Conservation (phyloP, 148 eudicot species). For the Fallopia convolvulus region DNA sequence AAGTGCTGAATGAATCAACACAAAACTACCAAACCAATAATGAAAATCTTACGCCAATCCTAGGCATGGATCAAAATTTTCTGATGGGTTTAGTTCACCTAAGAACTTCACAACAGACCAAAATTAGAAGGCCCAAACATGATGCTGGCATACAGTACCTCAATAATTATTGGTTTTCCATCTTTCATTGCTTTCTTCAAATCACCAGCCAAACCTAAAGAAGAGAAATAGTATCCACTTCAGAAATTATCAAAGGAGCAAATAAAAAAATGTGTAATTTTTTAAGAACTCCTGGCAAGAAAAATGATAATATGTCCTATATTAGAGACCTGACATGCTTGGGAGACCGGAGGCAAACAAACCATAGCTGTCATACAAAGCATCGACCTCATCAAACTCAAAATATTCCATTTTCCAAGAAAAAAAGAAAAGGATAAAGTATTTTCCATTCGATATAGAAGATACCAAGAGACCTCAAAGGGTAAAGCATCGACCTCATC, state of each 20-base stretch:
- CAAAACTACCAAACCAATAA: background rate
- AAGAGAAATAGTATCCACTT: background rate
- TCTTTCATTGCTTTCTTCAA: constrained; percentile 99
- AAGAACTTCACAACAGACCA: constrained; percentile 1
- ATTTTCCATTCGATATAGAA: background rate
- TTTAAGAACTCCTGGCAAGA: background rate
- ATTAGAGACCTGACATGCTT: background rate
- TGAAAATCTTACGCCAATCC: background rate
- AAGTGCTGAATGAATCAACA: background rate
- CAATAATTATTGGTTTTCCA: constrained; percentile 96
- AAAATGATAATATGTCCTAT: background rate
- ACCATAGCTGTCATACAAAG: background rate
- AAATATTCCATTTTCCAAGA: background rate
- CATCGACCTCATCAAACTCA: background rate
- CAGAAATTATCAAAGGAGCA: background rate
- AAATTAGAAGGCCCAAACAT: background rate
- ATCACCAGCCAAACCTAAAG: constrained; percentile 92
- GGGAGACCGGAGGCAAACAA: background rate
- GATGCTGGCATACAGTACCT: constrained; percentile 35
- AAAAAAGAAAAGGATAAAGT: background rate
- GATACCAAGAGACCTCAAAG: too few relatives aligned
- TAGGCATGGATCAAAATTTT: background rate
- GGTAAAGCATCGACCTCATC: too few relatives aligned
- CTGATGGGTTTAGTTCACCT: background rate
- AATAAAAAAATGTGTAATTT: background rate